Percentiles rank a stretch among this genome's conserved stretches.
These are phyloP conservation scores for Arctium lappa DNA, from an alignment of 129 eudicot genomes.

Conservation along the genomic window DNA sequence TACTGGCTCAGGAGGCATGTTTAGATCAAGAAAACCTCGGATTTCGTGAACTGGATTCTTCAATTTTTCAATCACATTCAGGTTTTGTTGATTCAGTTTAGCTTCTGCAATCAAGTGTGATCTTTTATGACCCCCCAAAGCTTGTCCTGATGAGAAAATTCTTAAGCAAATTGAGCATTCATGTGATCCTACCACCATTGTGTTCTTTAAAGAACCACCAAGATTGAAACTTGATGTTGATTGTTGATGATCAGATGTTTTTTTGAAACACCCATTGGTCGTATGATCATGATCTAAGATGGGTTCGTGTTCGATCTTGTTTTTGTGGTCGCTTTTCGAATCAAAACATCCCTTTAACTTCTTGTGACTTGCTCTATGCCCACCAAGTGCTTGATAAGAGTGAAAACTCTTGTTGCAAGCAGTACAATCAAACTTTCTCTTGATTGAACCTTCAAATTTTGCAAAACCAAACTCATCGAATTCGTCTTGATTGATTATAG, in stretches of 20 bases:
- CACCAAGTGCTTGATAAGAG: conserved; percentile 94
- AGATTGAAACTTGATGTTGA: conserved; percentile 23
- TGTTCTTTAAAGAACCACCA: conserved; percentile 38
- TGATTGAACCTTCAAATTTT: conserved; percentile 15
- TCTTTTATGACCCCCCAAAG: conserved; percentile 98
- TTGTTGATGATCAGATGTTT: conserved; percentile 21
- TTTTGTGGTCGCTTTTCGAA: conserved; percentile 29
- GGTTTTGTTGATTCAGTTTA: conserved; percentile 39
- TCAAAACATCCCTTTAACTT: conserved; percentile 58
- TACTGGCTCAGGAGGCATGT: conserved; percentile 57
- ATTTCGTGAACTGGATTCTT: conserved; percentile 42
- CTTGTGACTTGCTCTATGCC: conserved; percentile 95
- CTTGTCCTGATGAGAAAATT: conserved; percentile 85
- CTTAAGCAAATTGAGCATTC: conserved; percentile 82
- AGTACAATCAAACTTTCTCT: conserved; percentile 59
- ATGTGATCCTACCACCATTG: conserved; percentile 37
- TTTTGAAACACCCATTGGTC: conserved; percentile 16
- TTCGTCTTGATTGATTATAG: conserved; percentile 15
- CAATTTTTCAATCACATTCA: conserved; percentile 10
- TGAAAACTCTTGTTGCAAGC: conserved; percentile 75
- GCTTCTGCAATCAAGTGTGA: conserved; percentile 74
- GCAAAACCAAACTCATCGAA: conserved; percentile 4
- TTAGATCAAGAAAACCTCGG: conserved; percentile 75
- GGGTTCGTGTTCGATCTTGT: conserved; percentile 21
- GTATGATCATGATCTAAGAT: conserved; percentile 14